Evolutionary conservation across 352 stramenopile genomes (phyloP), one percentile per base, ranked within the genome.

Genomic region (Plasmopara halstedii): DNA sequence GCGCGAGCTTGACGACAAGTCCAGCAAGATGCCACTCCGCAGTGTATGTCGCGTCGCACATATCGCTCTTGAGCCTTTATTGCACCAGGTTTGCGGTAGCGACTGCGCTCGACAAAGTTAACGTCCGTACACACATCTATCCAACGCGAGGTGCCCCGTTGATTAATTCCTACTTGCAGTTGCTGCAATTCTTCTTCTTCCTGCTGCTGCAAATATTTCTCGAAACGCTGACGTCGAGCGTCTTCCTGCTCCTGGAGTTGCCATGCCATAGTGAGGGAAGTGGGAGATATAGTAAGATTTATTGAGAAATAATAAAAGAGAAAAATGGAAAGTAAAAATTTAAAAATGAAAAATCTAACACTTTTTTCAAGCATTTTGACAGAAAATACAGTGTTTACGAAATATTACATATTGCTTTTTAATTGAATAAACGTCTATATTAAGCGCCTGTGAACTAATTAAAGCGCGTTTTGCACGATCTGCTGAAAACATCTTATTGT

Each of bases 61-160:
- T 93, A 93, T 20, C 59, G 63, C 50, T 93, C 81, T 20, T 76
- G 62, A 2, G 73, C 56, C 41, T 83, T 81, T 47, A 90, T 40
- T 6, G 72, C 63, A n/a, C 81, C 81, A 1, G 75, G 73, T 53
- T 85, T 85, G 62, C 77, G 75, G 2, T 78, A 73, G 2, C 77
- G 69, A 55, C 78, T 88, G 45, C 72, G 73, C 64, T 92, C 80
- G 15, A 85, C 56, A 47, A 92, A 92, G 53, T 54, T 69, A 36
- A 50, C 41, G 51, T 88, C 75, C 7, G 65, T 83, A 32, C 49
- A 55, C 36, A 90, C 79, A 35, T 50, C 70, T 21, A 61, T 48
- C 77, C 77, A 89, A 26, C 56, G 42, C 11, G 51, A 36, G 33
- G 32, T 37, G 26, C 50, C 60, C 35, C 46, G 32, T 14, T 62